Percentiles rank a stretch among this genome's conserved stretches.
These are phyloP conservation scores for Fusarium bulbicola DNA, from an alignment of 2,329 filamentous ascomycete genomes.

Conservation along the genomic window DNA sequence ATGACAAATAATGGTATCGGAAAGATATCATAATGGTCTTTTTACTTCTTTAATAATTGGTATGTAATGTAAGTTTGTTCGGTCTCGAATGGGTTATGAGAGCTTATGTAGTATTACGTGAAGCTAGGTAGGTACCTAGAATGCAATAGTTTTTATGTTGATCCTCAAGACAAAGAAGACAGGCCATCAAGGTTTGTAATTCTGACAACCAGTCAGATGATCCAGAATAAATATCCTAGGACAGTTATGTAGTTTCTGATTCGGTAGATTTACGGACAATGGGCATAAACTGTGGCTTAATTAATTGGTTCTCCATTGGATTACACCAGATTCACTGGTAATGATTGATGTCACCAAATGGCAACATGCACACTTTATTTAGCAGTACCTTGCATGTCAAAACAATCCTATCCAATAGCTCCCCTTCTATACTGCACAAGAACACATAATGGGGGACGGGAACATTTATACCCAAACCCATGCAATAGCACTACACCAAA, in stretches of 20 bases:
- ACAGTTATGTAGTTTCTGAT: not conserved
- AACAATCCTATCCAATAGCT: not conserved
- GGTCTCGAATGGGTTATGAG: not conserved
- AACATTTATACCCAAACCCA: not conserved
- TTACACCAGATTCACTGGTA: not conserved
- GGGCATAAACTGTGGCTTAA: not conserved
- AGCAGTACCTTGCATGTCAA: not conserved
- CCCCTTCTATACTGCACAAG: no score
- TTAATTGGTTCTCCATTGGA: not conserved
- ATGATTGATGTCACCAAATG: not conserved
- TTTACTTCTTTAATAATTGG: not conserved
- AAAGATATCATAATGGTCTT: not conserved
- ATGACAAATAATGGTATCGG: conserved; percentile 3
- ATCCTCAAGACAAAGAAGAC: not conserved
- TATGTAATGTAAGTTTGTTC: no score
- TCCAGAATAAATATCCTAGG: not conserved
- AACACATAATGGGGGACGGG: not conserved
- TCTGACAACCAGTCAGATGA: not conserved
- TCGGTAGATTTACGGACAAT: no score
- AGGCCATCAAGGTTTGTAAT: not conserved
- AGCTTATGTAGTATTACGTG: not conserved
- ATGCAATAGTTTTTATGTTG: not conserved
- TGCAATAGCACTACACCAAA: not conserved
- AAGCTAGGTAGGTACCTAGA: no score
- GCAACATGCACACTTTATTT: not conserved